Evolutionary conservation across 192 early-diverging fungal genomes (phyloP), one percentile per base, ranked within the genome.

Genomic region (Coemansia sp.): DNA sequence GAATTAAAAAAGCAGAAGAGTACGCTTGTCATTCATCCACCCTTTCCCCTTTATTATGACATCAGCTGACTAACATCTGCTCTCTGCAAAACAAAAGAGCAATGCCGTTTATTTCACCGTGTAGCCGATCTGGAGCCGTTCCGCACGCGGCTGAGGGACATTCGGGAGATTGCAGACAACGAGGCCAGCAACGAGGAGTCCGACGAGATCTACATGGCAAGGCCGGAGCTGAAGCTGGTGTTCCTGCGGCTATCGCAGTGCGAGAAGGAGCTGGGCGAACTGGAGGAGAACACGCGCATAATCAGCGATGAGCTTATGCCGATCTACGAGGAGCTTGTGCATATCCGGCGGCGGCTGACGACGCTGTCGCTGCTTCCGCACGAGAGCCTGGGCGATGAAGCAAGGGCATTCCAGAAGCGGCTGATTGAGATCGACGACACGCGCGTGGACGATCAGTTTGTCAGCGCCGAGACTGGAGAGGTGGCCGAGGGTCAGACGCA

Each of bases 401-500:
- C 81, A 17, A 78, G 81, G 63, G 85, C 85, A 37, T 69, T 90
- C 67, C 92, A 94, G 70, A 76, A 84, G 68, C 87, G 91, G 56
- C 80, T 96, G 32, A 88, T 89, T 19, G 88, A 88, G 45, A 93
- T 96, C 65, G 94, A 96, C 77, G 84, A 88, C 70, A 73, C 64
- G 55, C 84, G 93, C 49, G 86, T 88, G 12, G 91, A 95, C 68
- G 94, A 93, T 70, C 91, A 90, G 69, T 96, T 91, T 74, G 65
- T 93, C 41, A 81, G 87, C 10, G 72, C 71, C 20, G 65, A 69
- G 9, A 82, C 90, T 68, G 93, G 93, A 5, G 69, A 67, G 7
- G 85, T 94, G 37, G 85, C 91, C 6, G 71, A 89, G 22, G 94
- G 94, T n/a, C 94, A 96, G 64, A 90, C 92, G 9, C 86, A 88